Base-by-base conservation (phyloP, 768 basidiomycete species). In the Arthromyces matolae region DNA sequence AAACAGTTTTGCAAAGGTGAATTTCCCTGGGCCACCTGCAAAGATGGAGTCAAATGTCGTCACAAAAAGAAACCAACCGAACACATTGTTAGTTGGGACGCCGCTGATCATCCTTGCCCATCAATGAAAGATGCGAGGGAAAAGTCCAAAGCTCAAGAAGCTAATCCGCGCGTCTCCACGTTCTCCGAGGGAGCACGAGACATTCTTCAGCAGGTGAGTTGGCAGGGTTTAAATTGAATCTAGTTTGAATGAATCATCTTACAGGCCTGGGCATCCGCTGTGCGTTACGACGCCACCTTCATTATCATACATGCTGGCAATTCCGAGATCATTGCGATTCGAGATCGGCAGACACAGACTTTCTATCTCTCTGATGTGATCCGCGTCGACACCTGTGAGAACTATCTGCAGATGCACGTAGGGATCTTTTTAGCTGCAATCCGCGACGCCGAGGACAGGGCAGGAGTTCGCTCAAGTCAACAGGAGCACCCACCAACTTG, bases 251-350 rank as follows among this genome's bases (percentile, higher is more conserved):
- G n/a, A n/a, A n/a, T n/a, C n/a, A n/a, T n/a, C n/a, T 14, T n/a
- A 36, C 28, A 52, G 55, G 37, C 38, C 3, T 58, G 59, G 59
- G 24, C 54, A 18, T 47, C 57, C 28, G 53, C 49, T 14, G 54
- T 55, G 2, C 44, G 31, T 5, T 23, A 52, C 16, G 54, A 60
- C 35, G 31, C 28, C 13, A 60, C 59, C n/a, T 55, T 58, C 25
- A 16, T 60, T 0, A 29, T 53, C 31, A 51, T 60, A 13, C 34
- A 56, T n/a, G 31, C 56, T 1, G 56, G 56, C 6, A 57, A 54
- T 12, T 23, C 24, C 6, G 59, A 60, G 22, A 35, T 57, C 14
- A 53, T 60, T 33, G 37, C 44, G 16, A 58, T 53, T 6, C 31
- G 57, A 9, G 34, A 55, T 47, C 45, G 57, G 8, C 10, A 23